Base-by-base conservation (phyloP, 2,329 filamentous ascomycete species). In the Claviceps quebecensis region DNA sequence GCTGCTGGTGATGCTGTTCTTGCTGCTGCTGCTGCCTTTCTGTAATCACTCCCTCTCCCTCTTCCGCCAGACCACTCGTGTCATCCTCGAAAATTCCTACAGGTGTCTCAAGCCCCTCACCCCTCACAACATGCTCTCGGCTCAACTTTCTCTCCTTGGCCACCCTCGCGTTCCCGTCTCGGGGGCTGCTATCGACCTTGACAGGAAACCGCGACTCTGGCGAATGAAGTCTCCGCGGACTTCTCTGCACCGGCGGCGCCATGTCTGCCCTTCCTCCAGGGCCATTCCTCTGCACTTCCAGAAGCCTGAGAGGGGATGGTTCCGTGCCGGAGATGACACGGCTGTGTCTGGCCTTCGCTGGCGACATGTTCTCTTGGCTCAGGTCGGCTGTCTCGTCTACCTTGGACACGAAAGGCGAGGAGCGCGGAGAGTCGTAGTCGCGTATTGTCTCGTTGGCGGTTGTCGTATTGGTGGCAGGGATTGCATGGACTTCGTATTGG, bases 41-140 rank as follows among this genome's bases (percentile, higher is more conserved):
- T 29, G 60, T 1, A 60, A 59, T 57, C 23, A 51, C 47, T 4
- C 54, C 53, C 60, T 60, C 23, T 67, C 63, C n/a, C 61, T n/a
- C 60, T 17, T 60, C 58, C 37, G 62, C 63, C 44, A 61, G 19
- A 6, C 58, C 55, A 48, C 58, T 62, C 41, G 60, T 54, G 29
- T 75, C 72, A 58, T 83, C 78, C 59, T 83, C 80, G 37, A 83
- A 77, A 45, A 83, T 81, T 54, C 77, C 72, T 56, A 83, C 81
- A 5, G 78, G 78, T 52, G 73, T 73, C 58, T 73, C 75, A 40
- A 83, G 67, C 2, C 75, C 77, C 48, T 73, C 72, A 56, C 80
- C 81, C 43, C 67, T 67, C 50, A 81, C 67, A 2, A 73, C 73
- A 52, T 80, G 73, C 50, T 80, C 74, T 19, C 81, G 62, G 47